Base-by-base conservation (phyloP, 2,329 filamentous ascomycete species). In the Didymella sp. region DNA sequence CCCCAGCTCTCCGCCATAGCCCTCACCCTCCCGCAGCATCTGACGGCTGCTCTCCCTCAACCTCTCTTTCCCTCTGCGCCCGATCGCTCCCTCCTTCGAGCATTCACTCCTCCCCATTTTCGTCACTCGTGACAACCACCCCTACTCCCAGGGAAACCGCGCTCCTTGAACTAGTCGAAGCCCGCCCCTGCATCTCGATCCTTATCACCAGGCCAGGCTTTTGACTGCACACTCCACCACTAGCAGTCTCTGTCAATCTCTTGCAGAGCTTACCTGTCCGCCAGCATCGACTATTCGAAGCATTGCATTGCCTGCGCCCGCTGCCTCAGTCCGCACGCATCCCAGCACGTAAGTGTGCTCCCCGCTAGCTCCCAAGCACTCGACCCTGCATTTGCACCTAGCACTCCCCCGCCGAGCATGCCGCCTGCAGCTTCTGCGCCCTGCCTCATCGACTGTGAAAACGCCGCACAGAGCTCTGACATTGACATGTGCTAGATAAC, bases 51-150 rank as follows among this genome's bases (percentile, higher is more conserved):
- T 46, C 49, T 53, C 53, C 41, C 56, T 51, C 62, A 60, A 57
- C 41, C 56, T 56, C 53, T 59, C 61, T 59, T 55, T 63, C 63
- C 54, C 63, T 64, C 64, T 63, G 66, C 62, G 54, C 62, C 60
- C 69, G 51, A 71, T 72, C 71, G 71, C 74, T 74, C 70, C 69
- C 68, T 75, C 73, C 68, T 75, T 74, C 71, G 63, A 60, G 66
- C 73, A 67, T 69, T 73, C 73, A 61, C 71, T 75, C 71, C 66
- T 50, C 59, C 71, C 44, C 64, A 60, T 63, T 63, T 68, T 61
- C 68, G 70, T 64, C 66, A 60, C 63, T 67, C 65, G 56, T 63
- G 56, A 61, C 59, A 59, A 38, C 59, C 71, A 53, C 56, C 69
- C 69, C 71, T 40, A 57, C 59, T 48, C 66, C 61, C 63, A 69